Percentiles rank a stretch among this genome's conserved stretches.
Conservation (phyloP, 2,329 filamentous ascomycete genomes). For the Penicillium occitanis region DNA sequence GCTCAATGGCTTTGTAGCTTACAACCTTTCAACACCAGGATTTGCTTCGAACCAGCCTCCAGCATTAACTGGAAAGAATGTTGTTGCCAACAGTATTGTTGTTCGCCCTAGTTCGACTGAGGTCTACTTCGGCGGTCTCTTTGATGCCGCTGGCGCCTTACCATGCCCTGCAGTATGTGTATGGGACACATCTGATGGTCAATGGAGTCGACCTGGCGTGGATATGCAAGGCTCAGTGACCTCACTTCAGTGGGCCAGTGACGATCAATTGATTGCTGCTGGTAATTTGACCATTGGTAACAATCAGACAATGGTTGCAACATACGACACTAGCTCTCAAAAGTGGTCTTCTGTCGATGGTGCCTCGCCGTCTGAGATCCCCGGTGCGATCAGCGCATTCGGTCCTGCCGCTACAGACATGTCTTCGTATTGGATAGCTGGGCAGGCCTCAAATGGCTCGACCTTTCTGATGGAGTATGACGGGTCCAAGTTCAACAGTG, state of each 20-base stretch:
- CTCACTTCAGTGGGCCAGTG: slow-evolving; percentile 72
- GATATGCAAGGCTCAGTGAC: slow-evolving; percentile 70
- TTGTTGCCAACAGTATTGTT: slow-evolving; percentile 74
- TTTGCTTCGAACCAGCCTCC: slow-evolving; percentile 71
- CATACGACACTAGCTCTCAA: slow-evolving; percentile 67
- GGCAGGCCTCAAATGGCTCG: slow-evolving; percentile 65
- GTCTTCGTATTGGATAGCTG: slow-evolving; percentile 78
- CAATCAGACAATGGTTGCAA: slow-evolving; percentile 66
- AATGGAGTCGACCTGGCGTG: slow-evolving; percentile 79
- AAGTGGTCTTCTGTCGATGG: slow-evolving; percentile 64
- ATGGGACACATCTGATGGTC: slow-evolving; percentile 66
- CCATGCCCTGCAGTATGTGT: slow-evolving; percentile 80
- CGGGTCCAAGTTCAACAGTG: slow-evolving; percentile 66
- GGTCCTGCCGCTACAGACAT: slow-evolving; percentile 70
- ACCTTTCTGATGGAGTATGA: slow-evolving; percentile 82
- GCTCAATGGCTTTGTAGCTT: slow-evolving; percentile 74
- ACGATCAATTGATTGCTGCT: slow-evolving; percentile 70
- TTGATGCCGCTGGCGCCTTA: slow-evolving; percentile 77
- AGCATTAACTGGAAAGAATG: slow-evolving; percentile 63
- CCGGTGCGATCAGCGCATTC: slow-evolving; percentile 76
- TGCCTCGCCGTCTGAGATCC: slow-evolving; percentile 55
- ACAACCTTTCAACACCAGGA: slow-evolving; percentile 66
- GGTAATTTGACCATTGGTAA: slow-evolving; percentile 71
- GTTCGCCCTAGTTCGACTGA: slow-evolving; percentile 68
- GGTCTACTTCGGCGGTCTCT: slow-evolving; percentile 83